These are phyloP conservation scores for Waltergamsia citrina DNA, from an alignment of 2,329 filamentous ascomycete genomes.

Conservation along the genomic window DNA sequence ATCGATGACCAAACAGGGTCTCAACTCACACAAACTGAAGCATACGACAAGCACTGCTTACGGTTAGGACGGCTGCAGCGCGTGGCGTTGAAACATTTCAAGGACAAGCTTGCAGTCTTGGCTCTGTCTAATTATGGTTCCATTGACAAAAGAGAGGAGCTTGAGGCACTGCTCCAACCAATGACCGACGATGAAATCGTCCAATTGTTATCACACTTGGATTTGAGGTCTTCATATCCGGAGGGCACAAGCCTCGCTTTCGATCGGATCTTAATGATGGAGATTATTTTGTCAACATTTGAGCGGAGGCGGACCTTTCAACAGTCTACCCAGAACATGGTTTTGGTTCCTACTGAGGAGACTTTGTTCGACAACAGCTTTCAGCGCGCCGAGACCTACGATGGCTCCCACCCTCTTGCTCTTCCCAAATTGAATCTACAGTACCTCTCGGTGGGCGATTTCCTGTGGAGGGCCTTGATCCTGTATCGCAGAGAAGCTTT, in stretches of 20 bases:
- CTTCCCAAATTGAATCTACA: constrained; percentile 93
- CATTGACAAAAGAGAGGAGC: constrained; percentile 70
- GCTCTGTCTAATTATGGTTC: constrained; percentile 88
- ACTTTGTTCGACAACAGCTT: constrained; percentile 71
- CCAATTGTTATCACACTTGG: constrained; percentile 59
- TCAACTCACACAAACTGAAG: constrained; percentile 61
- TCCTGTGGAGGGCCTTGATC: constrained; percentile 89
- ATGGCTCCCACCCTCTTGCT: constrained; percentile 78
- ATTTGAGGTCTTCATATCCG: constrained; percentile 78
- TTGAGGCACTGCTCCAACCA: constrained; percentile 63
- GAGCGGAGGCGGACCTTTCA: constrained; percentile 77
- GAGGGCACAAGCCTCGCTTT: constrained; percentile 53
- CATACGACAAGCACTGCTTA: constrained; percentile 72
- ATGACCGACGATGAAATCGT: constrained; percentile 68
- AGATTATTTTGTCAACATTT: constrained; percentile 65
- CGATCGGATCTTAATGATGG: constrained; percentile 56
- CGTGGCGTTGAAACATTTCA: constrained; percentile 71
- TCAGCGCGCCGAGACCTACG: constrained; percentile 74
- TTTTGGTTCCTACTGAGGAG: constrained; percentile 75
- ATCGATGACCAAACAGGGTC: constrained; percentile 85
- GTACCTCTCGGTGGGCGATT: constrained; percentile 90
- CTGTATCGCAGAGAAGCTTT: constrained; percentile 87
- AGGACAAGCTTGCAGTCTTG: constrained; percentile 81
- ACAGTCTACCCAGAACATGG: constrained; percentile 61
- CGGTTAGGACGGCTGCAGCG: constrained; percentile 72